Base-by-base conservation (phyloP, 2,329 filamentous ascomycete species). In the Hypoxylon sp. region DNA sequence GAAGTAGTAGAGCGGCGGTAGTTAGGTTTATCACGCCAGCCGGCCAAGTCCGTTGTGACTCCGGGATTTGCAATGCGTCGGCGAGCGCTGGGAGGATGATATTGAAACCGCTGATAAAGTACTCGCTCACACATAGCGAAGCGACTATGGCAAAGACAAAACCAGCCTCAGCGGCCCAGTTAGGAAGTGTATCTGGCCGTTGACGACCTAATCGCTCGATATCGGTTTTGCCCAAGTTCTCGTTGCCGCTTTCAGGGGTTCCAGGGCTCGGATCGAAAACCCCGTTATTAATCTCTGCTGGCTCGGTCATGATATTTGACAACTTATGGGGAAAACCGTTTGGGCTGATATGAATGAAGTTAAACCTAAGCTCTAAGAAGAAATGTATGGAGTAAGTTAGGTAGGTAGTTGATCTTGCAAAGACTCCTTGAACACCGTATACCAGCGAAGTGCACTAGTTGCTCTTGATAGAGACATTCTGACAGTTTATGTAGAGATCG, bases 91-190 rank as follows among this genome's bases (percentile, higher is more conserved):
- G 92, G 0, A 94, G 79, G 25, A 95, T 86, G 71, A 91, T 90
- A 65, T 86, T 87, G 77, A 94, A 96, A 32, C 93, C 93, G 50
- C 90, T 91, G 55, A 95, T 86, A 75, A 91, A 91, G 79, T 90
- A 94, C 80, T 94, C 92, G 83, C 88, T 74, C 63, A 89, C 81
- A 60, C 89, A 84, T 78, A 89, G 85, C 19, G 86, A 88, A 74
- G 87, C 82, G 9, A 88, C 77, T 32, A 90, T 82, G 0, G 87
- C 85, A 70, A 89, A 85, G 72, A 87, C 84, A 74, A 90, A 91
- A 2, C 83, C 84, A n/a, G 85, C 69, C 72, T 91, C 89, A 3
- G 84, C 77, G 76, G 82, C 83, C 28, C 80, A 74, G 1, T 82
- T 83, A 4, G 77, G 75, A 74, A 90, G 89, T 21, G 77, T 78